Evolutionary conservation across 2,329 filamentous ascomycete genomes (phyloP).

Genomic region (Fusarium sambucinum): DNA sequence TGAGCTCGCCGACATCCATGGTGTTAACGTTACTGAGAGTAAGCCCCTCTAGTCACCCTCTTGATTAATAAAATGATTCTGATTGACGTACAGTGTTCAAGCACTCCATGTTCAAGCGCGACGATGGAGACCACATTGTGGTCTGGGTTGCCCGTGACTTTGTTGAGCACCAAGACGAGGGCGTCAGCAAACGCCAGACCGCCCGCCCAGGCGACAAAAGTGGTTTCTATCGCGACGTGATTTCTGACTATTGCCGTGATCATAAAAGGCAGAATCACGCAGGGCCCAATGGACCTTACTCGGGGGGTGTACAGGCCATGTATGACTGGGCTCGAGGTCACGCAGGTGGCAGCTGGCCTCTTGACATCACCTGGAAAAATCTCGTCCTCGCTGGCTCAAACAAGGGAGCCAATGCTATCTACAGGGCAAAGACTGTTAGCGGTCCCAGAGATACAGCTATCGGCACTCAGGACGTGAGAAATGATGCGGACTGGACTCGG

Average conservation of each 20-base stretch:
- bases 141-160: not conserved
- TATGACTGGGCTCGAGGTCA: not conserved
- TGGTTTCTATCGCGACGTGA: accelerated
- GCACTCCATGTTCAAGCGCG: not conserved
- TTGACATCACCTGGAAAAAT: not conserved
- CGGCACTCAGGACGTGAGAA: not conserved
- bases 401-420: not conserved
- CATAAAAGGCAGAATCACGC: not conserved
- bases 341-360: accelerated
- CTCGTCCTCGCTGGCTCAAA: not conserved
- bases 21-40: not conserved
- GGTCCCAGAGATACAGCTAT: accelerated
- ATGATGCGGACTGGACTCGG: not conserved
- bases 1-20: not conserved
- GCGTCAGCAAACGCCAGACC: not conserved
- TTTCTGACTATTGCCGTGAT: not conserved
- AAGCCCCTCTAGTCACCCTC: not conserved
- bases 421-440: not conserved
- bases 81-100: not conserved
- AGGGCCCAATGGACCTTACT: not conserved
- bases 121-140: not conserved
- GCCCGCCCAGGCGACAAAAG: not conserved
- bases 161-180: not conserved
- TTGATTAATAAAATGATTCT: not conserved
- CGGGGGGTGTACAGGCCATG: not conserved